Base-by-base conservation (phyloP, 441 rosid genomes). In the Pelargonium cotyledonis region DNA sequence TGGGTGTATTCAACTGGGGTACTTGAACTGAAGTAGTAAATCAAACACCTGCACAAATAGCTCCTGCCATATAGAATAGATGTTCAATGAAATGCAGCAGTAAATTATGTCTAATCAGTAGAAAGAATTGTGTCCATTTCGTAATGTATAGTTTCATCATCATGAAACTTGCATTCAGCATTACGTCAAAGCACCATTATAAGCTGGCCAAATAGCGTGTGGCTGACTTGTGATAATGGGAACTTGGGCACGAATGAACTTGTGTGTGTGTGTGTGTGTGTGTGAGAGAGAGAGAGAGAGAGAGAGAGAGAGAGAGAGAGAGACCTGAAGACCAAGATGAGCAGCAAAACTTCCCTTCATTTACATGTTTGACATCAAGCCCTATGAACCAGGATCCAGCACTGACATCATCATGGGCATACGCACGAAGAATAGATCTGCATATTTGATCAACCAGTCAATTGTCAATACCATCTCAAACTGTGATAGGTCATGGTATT, bases 321-420 rank as follows among this genome's bases (percentile, higher is more conserved):
- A 69, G 73, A 88, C 98, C 98, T 86, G 99, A 77, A 73, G 94
- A 85, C 99, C 99, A 91, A 14, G 97, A 87, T 8, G 96, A 88
- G 77, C 99, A 94, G 81, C 99, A 95, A 72, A 95, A 80, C 85
- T 92, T 95, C 49, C 77, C 83, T 80, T 95, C 99, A 68, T 92
- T 85, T 4, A 92, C 72, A 78, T 95, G 89, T 8, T 85, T 84
- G 70, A 88, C 89, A 70, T 92, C 91, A 44, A 92, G 89, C 47
- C 99, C 99, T 8, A 95, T 73, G 68, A 92, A 95, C 98, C 99
- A 95, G 47, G 99, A 92, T 6, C 99, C 99, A 19, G 85, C 84
- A 51, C 89, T 89, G 11, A 95, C 87, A 78, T 92, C 99, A 44
- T 95, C 97, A 35, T 95, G 98, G 14, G 96, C 96, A 79, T 92